Conservation (phyloP, 2,329 filamentous ascomycete genomes). For the Bisporella sp. region DNA sequence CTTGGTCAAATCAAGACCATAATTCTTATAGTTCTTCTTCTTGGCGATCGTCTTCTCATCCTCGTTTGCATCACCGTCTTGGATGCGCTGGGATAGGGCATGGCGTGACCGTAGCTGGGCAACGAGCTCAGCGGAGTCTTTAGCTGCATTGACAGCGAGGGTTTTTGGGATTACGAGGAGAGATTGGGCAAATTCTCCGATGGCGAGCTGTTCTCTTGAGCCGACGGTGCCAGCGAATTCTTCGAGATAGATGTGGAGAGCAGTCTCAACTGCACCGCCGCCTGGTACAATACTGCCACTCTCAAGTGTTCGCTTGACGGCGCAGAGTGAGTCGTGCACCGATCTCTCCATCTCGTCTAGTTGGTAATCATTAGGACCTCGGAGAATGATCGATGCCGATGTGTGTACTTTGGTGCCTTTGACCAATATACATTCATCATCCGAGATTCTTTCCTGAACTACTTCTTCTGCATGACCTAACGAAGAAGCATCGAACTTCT, state of each 20-base stretch:
- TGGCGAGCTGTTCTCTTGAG: slow-evolving; percentile 93
- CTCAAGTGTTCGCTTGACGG: slow-evolving; percentile 94
- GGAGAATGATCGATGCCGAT: slow-evolving; percentile 91
- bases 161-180: slow-evolving; percentile 95
- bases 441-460: slow-evolving; percentile 95
- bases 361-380: slow-evolving; percentile 91
- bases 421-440: slow-evolving; percentile 95
- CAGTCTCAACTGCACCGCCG: slow-evolving; percentile 96
- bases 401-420: slow-evolving; percentile 94
- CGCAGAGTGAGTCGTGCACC: slow-evolving; percentile 91
- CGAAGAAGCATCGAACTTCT: slow-evolving; percentile 87
- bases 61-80: slow-evolving; percentile 75
- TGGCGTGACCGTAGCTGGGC: slow-evolving; percentile 93
- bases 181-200: slow-evolving; percentile 93
- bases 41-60: slow-evolving; percentile 85
- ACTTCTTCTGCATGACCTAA: slow-evolving; percentile 93
- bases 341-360: slow-evolving; percentile 99
- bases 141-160: slow-evolving; percentile 91
- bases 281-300: slow-evolving; percentile 95
- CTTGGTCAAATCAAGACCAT: slow-evolving; percentile 82
- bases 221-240: slow-evolving; percentile 97
- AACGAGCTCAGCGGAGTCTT: slow-evolving; percentile 90
- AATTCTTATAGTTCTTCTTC: slow-evolving; percentile 98
- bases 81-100: slow-evolving; percentile 85
- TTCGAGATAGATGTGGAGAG: slow-evolving; percentile 96